Percentiles rank a stretch among this genome's conserved stretches.
phyloP scores from a whole-genome alignment of 768 basidiomycete species.

The Boletus sp. region DNA sequence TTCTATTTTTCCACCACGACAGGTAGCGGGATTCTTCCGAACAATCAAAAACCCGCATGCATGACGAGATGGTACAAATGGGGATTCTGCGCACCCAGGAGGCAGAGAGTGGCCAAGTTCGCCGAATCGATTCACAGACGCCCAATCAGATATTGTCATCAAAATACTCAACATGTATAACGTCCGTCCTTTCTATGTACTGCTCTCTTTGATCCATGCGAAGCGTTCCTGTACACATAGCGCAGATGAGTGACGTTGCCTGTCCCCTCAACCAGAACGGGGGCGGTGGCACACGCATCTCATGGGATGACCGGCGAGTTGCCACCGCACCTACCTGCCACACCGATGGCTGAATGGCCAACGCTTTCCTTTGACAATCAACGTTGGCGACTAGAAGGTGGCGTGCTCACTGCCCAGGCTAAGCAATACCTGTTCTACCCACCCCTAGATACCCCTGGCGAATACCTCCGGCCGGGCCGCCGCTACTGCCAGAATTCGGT shows the following conservation, averaged over 20 bases:
- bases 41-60: constrained; percentile 5
- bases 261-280: constrained; percentile 17
- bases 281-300: constrained; percentile 12
- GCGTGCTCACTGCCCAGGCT: constrained; percentile 18
- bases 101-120: constrained; percentile 15
- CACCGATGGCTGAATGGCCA: constrained; percentile 10
- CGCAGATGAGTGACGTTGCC: constrained; percentile 20
- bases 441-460: constrained; percentile 16
- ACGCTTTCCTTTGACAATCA: constrained; percentile 13
- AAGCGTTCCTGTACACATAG: constrained; percentile 23
- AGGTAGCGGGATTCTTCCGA: constrained; percentile 22
- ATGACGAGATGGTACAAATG: constrained; percentile 26
- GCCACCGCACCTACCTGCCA: constrained; percentile 24
- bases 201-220: constrained; percentile 24
- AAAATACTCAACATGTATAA: constrained; percentile 23
- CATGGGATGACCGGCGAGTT: constrained; percentile 22
- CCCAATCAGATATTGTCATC: constrained; percentile 20
- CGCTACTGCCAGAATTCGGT: constrained; percentile 5
- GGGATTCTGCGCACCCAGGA: constrained; percentile 21
- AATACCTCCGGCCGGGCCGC: constrained; percentile 14
- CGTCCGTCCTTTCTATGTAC: constrained; percentile 16
- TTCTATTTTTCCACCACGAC: constrained; percentile 17
- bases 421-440: constrained; percentile 4
- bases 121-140: constrained; percentile 21
- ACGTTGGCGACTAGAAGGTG: constrained; percentile 17